A percentile compares a stretch with the other conserved stretches of the same genome.
Conservation (phyloP, 2,329 filamentous ascomycete genomes). For the Sphaerulina vaccinii region DNA sequence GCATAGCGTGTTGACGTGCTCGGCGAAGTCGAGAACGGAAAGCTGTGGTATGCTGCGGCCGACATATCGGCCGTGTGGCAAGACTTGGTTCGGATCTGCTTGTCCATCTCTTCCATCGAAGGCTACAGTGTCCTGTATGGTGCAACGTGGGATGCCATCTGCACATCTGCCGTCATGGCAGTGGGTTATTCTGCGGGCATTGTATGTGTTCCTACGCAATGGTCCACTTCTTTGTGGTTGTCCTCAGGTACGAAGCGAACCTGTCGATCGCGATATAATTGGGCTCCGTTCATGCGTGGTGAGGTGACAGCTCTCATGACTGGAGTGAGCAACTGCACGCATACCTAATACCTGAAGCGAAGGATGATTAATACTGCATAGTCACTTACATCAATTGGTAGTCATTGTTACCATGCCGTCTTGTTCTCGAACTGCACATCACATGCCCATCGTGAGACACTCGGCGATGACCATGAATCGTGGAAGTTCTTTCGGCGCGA, state of each 20-base stretch:
- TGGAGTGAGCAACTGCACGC: slow-evolving; percentile 3
- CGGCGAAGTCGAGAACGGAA: too few species aligned
- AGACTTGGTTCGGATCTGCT: too few species aligned
- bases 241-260: slow-evolving; percentile 15
- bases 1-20: too few species aligned
- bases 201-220: not conserved
- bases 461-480: slow-evolving; percentile 6
- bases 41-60: too few species aligned
- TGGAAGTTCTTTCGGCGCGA: not conserved
- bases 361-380: not conserved
- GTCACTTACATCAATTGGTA: not conserved
- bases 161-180: not conserved
- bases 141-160: slow-evolving; percentile 5
- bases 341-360: not conserved
- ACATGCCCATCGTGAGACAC: slow-evolving; percentile 3
- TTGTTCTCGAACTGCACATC: not conserved
- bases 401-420: not conserved
- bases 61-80: too few species aligned
- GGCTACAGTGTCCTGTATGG: not conserved
- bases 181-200: not conserved
- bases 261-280: slow-evolving; percentile 14
- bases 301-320: slow-evolving; percentile 8
- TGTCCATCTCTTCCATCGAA: too few species aligned
- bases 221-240: slow-evolving; percentile 9
- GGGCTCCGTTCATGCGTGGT: not conserved